A percentile compares a stretch with the other conserved stretches of the same genome.
Evolutionary conservation across 139 green algal genomes (phyloP).

Genomic region (Ettlia oleoabundans): DNA sequence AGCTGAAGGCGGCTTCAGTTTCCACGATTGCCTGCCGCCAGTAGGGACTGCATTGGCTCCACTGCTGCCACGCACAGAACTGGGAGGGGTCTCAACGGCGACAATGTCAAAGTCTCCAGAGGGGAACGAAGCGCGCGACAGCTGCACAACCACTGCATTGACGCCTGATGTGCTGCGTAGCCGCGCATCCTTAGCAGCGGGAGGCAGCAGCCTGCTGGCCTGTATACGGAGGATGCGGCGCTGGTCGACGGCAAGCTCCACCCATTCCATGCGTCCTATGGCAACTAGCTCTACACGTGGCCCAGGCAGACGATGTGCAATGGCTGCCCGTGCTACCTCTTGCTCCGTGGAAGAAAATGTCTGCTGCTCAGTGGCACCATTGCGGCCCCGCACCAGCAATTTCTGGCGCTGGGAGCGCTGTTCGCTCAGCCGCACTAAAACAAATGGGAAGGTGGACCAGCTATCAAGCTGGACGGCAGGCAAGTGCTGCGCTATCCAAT

Average conservation of each 20-base stretch:
- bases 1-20: no score
- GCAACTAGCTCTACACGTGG: constrained; percentile 62
- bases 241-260: constrained; percentile 1
- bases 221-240: constrained; percentile 45
- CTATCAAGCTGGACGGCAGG: constrained; percentile 69
- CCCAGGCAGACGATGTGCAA: constrained; percentile 39
- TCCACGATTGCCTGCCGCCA: neutral
- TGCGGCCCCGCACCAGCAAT: constrained; percentile 73
- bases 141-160: neutral
- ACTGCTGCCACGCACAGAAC: no score
- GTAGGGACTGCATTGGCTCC: neutral
- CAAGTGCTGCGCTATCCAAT: constrained; percentile 51
- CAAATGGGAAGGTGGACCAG: constrained; percentile 67
- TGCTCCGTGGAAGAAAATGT: constrained; percentile 23
- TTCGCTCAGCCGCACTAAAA: constrained; percentile 58
- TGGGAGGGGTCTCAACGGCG: neutral
- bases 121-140: constrained; percentile 17
- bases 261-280: constrained; percentile 71
- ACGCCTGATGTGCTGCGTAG: constrained; percentile 8
- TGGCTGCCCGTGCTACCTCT: constrained; percentile 25
- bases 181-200: constrained; percentile 10
- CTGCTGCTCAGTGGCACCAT: constrained; percentile 62
- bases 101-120: constrained; percentile 16
- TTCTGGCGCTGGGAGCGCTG: constrained; percentile 51
- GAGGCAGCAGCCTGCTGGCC: constrained; percentile 1